phyloP scores from a whole-genome alignment of 2,329 filamentous ascomycete genomes.

The Aschersonia sp. region DNA sequence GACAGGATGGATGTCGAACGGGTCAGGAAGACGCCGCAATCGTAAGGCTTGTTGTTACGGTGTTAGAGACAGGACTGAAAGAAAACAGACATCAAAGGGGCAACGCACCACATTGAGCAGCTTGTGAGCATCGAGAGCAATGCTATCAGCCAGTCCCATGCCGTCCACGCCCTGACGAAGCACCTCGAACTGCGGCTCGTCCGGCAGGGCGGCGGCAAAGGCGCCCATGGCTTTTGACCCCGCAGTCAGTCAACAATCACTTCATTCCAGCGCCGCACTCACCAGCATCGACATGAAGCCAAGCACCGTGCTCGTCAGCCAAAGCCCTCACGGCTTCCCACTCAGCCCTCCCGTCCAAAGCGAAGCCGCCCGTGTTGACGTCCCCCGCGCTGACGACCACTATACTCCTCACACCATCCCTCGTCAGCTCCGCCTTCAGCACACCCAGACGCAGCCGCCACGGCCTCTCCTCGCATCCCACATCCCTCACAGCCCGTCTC shows the following conservation, averaged over 20 bases:
- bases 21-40: conserved; percentile 81
- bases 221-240: conserved; percentile 43
- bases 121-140: conserved; percentile 79
- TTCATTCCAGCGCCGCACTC: conserved; percentile 6
- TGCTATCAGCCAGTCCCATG: conserved; percentile 73
- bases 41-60: conserved; percentile 49
- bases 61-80: background rate
- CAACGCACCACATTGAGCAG: conserved; percentile 67
- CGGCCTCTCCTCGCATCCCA: conserved; percentile 39
- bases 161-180: conserved; percentile 41
- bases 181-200: conserved; percentile 37
- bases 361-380: conserved; percentile 79
- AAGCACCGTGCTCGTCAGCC: conserved; percentile 60
- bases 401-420: conserved; percentile 48
- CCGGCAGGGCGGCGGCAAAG: conserved; percentile 53
- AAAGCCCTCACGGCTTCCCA: conserved; percentile 50
- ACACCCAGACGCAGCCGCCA: conserved; percentile 56
- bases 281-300: conserved; percentile 82
- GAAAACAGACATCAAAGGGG: background rate
- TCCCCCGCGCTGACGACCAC: conserved; percentile 75
- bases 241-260: no score
- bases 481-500: conserved; percentile 47
- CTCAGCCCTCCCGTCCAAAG: conserved; percentile 41
- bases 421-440: conserved; percentile 45
- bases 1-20: conserved; percentile 42